Evolutionary conservation across 257 asterid genomes (phyloP), one percentile per base, ranked within the genome.

Genomic region (Prunella vulgaris): DNA sequence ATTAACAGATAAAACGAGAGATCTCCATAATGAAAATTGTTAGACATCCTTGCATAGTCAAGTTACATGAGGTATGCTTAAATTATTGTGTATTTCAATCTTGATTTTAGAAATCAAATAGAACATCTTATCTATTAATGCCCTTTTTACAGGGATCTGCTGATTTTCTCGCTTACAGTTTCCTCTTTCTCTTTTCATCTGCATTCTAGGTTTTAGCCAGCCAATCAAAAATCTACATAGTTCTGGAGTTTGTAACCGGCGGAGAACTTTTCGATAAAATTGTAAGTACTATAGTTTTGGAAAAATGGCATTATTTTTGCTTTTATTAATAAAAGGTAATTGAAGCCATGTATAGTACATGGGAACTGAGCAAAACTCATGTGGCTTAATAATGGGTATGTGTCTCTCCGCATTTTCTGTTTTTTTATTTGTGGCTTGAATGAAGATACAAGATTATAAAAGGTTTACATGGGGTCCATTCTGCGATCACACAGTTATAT

Each of bases 11-110:
- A 60, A 86, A 92, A 79, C 81, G 91, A 71, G 98, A 92, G 84
- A 92, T 92, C 56, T 92, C 97, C 58, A 81, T 92, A 51, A 92
- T 92, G 98, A 92, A 92, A 91, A 88, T 92, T 66, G 91, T 92
- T 69, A 80, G 96, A 67, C 98, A 92, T 83, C 97, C 97, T 25
- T 79, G 83, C 76, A 81, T 92, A 51, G 93, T 92, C 58, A 81
- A 86, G 82, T 87, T 90, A 70, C 91, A 92, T 62, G 98, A 92
- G 97, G 98, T 92, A 81, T 68, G 71, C 66, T 48, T 54, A 12
- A 32, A 21, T 60, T 48, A 51, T 63, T 56, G 48, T 74, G 63
- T 33, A 38, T 24, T 18, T 51, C 13, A 52, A 49, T 60, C 56
- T 52, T 35, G 40, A 64, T 40, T 60, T 48, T 69, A 15, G 64